phyloP scores from a whole-genome alignment of 1,284 basidiomycete species.

The Sporisorium exsertum region DNA sequence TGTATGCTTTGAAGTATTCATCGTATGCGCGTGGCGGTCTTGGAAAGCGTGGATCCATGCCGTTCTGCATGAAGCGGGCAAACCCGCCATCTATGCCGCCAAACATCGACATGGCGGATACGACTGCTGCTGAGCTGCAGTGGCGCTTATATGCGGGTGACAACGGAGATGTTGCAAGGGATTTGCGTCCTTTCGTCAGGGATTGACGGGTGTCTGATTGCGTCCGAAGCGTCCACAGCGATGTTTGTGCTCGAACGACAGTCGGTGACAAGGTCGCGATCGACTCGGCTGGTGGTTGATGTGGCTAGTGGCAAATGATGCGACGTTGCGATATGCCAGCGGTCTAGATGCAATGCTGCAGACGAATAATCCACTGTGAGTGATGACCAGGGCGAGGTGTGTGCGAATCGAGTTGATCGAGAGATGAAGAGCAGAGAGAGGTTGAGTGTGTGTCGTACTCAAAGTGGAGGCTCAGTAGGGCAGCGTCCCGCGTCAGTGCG shows the following conservation, averaged over 20 bases:
- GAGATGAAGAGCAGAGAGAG: background rate
- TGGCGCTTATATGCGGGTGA: background rate
- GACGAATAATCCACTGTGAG: background rate
- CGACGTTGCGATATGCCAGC: no score
- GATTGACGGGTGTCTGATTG: no score
- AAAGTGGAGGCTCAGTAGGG: constrained; percentile 27
- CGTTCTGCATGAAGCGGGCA: constrained; percentile 52
- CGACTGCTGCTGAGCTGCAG: no score
- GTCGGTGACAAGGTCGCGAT: no score
- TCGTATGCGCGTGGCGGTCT: constrained; percentile 65
- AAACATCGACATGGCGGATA: constrained; percentile 34
- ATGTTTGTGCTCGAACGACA: no score
- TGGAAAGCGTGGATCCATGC: constrained; percentile 56
- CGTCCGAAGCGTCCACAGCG: no score
- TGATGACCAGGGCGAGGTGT: background rate
- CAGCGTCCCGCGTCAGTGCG: constrained; percentile 19
- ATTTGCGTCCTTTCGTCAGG: no score
- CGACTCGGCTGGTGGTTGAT: no score
- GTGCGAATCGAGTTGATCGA: background rate
- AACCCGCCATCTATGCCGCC: constrained; percentile 41
- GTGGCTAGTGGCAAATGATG: no score
- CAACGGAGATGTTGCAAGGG: background rate
- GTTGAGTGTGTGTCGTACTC: background rate
- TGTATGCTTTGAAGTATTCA: constrained; percentile 75
- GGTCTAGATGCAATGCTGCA: background rate